Evolutionary conservation across 352 stramenopile genomes (phyloP).

Genomic region (Thalassiosira livingstoniorum): DNA sequence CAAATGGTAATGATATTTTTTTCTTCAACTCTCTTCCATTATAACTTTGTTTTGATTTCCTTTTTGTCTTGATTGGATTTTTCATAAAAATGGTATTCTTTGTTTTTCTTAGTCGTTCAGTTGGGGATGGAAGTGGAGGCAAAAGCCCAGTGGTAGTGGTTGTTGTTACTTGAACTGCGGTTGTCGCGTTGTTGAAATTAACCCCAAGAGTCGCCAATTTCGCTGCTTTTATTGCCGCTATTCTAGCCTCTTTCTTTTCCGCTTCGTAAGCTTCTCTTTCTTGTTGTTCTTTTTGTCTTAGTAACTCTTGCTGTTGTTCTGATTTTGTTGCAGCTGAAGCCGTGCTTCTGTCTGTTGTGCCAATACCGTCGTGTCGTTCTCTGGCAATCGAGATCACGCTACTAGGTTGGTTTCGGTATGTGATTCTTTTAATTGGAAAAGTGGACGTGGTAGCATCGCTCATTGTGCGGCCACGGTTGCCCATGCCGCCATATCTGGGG

Average conservation of each 20-base stretch:
- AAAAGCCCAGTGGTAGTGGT: background rate
- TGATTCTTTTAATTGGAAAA: constrained; percentile 31
- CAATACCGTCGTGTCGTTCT: background rate
- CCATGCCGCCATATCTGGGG: no score
- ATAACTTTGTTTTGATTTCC: background rate
- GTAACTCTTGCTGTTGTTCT: background rate
- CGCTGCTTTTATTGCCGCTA: constrained; percentile 13
- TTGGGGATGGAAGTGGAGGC: background rate
- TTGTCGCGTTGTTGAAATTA: background rate
- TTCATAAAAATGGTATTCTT: background rate
- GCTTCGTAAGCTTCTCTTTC: background rate
- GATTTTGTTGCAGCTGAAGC: background rate
- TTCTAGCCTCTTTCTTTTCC: constrained; percentile 15
- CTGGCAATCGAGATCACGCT: constrained; percentile 1
- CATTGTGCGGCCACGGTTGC: background rate
- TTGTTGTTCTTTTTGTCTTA: background rate
- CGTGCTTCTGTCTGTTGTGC: background rate
- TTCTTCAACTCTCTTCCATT: background rate
- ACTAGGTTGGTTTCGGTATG: background rate
- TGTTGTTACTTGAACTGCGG: background rate
- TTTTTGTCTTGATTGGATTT: background rate
- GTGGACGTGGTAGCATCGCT: constrained; percentile 6
- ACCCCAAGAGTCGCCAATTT: constrained; percentile 18
- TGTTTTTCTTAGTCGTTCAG: background rate
- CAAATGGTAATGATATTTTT: background rate